phyloP scores from a whole-genome alignment of 2,329 filamentous ascomycete species.

The Fusarium heterosporum region DNA sequence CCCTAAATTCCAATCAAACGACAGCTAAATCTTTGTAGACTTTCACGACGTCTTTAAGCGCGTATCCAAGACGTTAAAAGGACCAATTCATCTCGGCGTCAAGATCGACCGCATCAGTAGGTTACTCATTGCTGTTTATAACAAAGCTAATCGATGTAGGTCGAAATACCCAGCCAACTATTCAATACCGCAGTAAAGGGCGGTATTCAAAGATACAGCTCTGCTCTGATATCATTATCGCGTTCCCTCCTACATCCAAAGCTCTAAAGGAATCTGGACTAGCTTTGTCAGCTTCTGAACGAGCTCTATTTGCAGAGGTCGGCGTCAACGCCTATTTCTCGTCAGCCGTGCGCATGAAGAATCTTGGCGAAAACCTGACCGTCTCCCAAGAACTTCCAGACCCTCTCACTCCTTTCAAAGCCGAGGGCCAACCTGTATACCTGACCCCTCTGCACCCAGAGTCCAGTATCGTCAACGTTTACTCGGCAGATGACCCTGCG shows the following conservation, averaged over 20 bases:
- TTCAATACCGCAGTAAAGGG: background rate
- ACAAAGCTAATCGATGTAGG: background rate
- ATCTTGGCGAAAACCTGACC: background rate
- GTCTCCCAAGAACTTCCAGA: background rate
- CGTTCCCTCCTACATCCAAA: background rate
- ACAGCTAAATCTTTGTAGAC: background rate
- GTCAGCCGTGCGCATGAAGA: background rate
- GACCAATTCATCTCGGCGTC: background rate
- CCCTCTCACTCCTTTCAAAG: background rate
- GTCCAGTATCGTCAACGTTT: background rate
- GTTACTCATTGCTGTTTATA: background rate
- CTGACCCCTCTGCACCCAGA: background rate
- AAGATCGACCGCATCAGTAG: background rate
- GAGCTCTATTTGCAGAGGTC: background rate
- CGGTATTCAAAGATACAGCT: background rate
- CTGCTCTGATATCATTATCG: background rate
- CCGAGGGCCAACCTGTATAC: slow-evolving; percentile 1
- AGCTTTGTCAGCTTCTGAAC: background rate
- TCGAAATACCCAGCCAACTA: background rate
- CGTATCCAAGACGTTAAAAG: background rate
- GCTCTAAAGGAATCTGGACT: background rate
- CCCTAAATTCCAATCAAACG: too few relatives aligned
- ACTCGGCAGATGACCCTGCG: background rate
- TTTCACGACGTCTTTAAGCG: background rate
- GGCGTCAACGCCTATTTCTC: slow-evolving; percentile 1